A percentile compares a stretch with the other conserved stretches of the same genome.
Evolutionary conservation across 31 red algal genomes (phyloP).

Genomic region (Odonthalia washingtoniensis): DNA sequence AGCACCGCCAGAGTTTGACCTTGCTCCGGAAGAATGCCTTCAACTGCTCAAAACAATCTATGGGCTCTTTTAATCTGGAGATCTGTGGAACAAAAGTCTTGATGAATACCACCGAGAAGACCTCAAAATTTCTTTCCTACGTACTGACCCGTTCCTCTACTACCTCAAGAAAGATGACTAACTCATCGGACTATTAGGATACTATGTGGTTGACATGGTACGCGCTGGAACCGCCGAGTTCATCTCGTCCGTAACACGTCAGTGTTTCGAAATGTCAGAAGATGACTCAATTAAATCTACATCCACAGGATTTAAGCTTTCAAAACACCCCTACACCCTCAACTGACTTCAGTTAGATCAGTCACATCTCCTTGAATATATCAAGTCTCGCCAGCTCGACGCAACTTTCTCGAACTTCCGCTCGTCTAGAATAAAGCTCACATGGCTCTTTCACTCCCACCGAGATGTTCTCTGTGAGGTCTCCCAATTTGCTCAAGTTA

Average conservation of each 20-base stretch:
- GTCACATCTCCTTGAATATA: neutral
- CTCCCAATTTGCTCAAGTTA: constrained; percentile 32
- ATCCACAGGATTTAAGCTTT: constrained; percentile 19
- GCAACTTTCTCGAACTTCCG: neutral
- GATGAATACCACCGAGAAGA: constrained; percentile 32
- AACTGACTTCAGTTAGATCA: neutral
- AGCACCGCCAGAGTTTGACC: too few species aligned
- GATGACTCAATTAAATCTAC: neutral
- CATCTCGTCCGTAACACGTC: neutral
- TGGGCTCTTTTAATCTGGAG: constrained; percentile 46
- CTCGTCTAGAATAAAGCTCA: constrained; percentile 30
- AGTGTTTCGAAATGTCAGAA: constrained; percentile 19
- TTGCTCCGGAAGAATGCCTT: too few species aligned
- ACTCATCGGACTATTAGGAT: constrained; percentile 17
- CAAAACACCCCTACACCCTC: too few species aligned
- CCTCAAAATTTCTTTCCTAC: neutral
- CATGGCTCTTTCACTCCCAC: constrained; percentile 32
- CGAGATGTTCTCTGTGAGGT: constrained; percentile 35
- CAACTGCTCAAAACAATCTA: constrained; percentile 43
- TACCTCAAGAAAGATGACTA: constrained; percentile 4
- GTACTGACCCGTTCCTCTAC: constrained; percentile 50
- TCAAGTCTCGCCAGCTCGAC: constrained; percentile 5
- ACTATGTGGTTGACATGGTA: too few species aligned
- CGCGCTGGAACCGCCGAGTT: neutral
- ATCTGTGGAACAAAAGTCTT: constrained; percentile 38